Evolutionary conservation across 2,329 filamentous ascomycete genomes (phyloP), one percentile per base, ranked within the genome.

Genomic region (Elsinoe arachidis): DNA sequence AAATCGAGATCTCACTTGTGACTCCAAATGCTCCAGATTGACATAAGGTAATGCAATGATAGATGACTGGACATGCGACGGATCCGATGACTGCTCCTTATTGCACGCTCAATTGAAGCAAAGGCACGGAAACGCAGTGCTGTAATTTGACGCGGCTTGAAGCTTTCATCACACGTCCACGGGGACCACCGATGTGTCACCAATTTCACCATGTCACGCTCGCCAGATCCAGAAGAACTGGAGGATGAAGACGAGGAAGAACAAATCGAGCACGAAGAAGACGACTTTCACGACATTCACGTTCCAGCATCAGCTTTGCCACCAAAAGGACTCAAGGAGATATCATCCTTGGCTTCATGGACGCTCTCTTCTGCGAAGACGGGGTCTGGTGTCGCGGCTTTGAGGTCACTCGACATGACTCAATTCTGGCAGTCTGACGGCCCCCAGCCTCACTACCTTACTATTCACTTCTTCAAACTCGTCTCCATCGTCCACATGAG

Each of bases 401-500:
- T 93, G 17, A 82, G 88, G 33, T 84, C 82, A 61, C 86, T 90
- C 14, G 86, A 88, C 59, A 80, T 87, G 6, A 79, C 80, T 59
- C 78, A 83, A 54, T 93, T 86, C 72, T 93, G 88, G 88, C 88
- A 93, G 70, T 92, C 88, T 2, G 89, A 93, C 67, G 89, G 88
- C 1, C 88, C 88, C 1, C 88, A 93, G 68, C 88, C 88, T 3
- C 88, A 93, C 67, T 81, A 85, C 61, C 78, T 93, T 49, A 92
- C 88, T 59, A 87, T 93, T 39, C 89, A 93, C 72, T 93, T 93
- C 71, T 84, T 90, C 72, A 90, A 90, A 65, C 81, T 88, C 6
- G 88, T 91, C 43, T 85, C 84, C 59, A 90, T 93, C 61, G 83
- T 85, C 4, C 83, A 84, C 26, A 84, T 93, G 54, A 80, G 88